Conservation (phyloP, 371 early-diverging fungal species). For the Blastocladiella emersonii region DNA sequence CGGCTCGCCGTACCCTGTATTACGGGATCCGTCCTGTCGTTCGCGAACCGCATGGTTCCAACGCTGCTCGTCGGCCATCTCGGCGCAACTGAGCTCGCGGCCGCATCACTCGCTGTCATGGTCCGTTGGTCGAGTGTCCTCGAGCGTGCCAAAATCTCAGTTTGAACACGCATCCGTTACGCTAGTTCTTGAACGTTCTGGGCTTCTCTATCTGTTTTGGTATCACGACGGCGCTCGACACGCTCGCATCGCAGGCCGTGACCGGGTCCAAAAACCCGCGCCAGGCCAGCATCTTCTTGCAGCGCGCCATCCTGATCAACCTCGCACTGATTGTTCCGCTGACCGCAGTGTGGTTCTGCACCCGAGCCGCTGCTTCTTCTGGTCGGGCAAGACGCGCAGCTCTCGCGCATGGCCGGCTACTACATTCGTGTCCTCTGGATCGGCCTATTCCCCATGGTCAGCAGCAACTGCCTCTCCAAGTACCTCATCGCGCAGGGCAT, state of each 20-base stretch:
- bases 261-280: no score
- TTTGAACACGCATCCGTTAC: no score
- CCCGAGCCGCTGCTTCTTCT: constrained; percentile 21
- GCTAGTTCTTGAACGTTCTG: constrained; percentile 53
- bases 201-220: constrained; percentile 68
- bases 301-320: constrained; percentile 61
- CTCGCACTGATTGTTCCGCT: constrained; percentile 53
- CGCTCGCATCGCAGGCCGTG: no score
- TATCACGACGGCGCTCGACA: constrained; percentile 68
- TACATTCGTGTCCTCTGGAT: constrained; percentile 52
- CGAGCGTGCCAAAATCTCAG: no score
- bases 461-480: constrained; percentile 62
- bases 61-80: constrained; percentile 17
- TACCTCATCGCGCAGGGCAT: constrained; percentile 73
- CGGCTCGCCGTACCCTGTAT: no score
- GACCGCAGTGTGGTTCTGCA: constrained; percentile 58
- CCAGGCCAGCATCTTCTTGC: no score
- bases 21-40: no score
- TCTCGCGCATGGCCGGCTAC: constrained; percentile 33
- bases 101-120: constrained; percentile 59
- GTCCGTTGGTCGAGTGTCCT: no score
- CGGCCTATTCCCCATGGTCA: constrained; percentile 57
- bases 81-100: constrained; percentile 58
- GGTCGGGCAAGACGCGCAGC: constrained; percentile 37
- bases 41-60: no score